Base-by-base conservation (phyloP, 2,329 filamentous ascomycete species). In the Pyrenophora seminiperda region DNA sequence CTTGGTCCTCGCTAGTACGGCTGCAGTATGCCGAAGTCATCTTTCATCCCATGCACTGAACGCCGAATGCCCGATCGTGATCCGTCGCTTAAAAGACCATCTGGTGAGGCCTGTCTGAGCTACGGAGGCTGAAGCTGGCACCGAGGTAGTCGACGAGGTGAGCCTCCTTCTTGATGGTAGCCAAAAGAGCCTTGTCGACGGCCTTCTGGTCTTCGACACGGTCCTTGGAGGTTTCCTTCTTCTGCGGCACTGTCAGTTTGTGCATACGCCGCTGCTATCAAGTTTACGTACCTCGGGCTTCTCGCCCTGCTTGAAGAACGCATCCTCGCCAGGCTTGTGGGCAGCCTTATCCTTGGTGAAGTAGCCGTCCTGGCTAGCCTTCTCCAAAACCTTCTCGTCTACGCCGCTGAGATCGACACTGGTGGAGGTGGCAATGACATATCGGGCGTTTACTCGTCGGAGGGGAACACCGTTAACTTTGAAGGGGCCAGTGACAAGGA, bases 381-480 rank as follows among this genome's bases (percentile, higher is more conserved):
- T 99, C 77, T 89, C 88, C 74, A 89, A 73, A 53, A 80, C 78
- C 70, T 76, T 74, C 65, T 76, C 72, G 80, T 97, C 93, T 71
- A 99, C 81, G 74, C 91, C 90, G 66, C 83, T 81, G 73, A 99
- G 79, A 77, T 93, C 88, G 74, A 96, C 84, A 80, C 88, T 90
- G 76, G 87, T 86, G 72, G 88, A 91, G 73, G 90, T 95, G 75
- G 90, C 90, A 77, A 95, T 95, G 76, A 95, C 90, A 81, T 94
- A 95, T 80, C 90, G 88, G 77, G 90, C 83, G 83, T 95, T 95
- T 77, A 95, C 90, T 79, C 83, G 87, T 81, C 94, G 89, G 75
- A 99, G 88, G 70, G 94, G 94, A 66, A 99, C 94, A 80, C 94
- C 94, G 84, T 99, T 99, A 83, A 99, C 89, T 89, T 97, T 99